A percentile compares a stretch with the other conserved stretches of the same genome.
These are phyloP conservation scores for Biscogniauxia sp. DNA, from an alignment of 2,329 filamentous ascomycete species.

Conservation along the genomic window DNA sequence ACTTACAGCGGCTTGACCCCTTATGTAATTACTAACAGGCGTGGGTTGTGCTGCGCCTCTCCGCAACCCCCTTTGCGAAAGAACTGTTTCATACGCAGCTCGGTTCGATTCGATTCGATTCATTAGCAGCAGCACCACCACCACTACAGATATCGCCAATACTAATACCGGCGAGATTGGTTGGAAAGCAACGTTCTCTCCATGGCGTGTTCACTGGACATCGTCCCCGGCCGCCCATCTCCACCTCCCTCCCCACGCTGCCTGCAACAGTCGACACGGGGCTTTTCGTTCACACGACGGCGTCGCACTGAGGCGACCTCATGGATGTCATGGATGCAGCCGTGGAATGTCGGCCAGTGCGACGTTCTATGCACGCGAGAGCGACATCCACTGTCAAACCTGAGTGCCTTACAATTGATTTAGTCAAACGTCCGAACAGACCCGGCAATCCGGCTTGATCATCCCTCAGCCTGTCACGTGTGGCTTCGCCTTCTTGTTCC, in stretches of 20 bases:
- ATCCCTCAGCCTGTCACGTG: not conserved
- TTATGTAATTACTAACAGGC: slow-evolving; percentile 10
- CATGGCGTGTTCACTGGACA: not conserved
- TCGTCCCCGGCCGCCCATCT: not conserved
- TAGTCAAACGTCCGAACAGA: not conserved
- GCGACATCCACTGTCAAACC: not conserved
- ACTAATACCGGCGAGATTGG: not conserved
- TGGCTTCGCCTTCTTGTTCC: not conserved
- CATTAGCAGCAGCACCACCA: no score
- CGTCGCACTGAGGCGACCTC: not conserved
- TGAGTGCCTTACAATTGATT: not conserved
- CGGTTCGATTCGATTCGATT: not conserved
- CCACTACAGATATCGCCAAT: not conserved
- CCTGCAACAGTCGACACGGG: not conserved
- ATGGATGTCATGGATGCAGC: not conserved
- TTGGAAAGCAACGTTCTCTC: not conserved
- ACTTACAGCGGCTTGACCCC: slow-evolving; percentile 11
- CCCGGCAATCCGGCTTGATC: not conserved
- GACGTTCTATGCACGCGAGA: not conserved
- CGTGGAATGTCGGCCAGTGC: not conserved
- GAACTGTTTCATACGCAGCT: not conserved
- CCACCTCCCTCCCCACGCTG: not conserved
- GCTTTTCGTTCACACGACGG: not conserved
- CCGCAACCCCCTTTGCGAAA: not conserved
- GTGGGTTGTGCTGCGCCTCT: slow-evolving; percentile 6